phyloP scores from a whole-genome alignment of 176 grass and related monocot genomes.

The Carex myosuroides region DNA sequence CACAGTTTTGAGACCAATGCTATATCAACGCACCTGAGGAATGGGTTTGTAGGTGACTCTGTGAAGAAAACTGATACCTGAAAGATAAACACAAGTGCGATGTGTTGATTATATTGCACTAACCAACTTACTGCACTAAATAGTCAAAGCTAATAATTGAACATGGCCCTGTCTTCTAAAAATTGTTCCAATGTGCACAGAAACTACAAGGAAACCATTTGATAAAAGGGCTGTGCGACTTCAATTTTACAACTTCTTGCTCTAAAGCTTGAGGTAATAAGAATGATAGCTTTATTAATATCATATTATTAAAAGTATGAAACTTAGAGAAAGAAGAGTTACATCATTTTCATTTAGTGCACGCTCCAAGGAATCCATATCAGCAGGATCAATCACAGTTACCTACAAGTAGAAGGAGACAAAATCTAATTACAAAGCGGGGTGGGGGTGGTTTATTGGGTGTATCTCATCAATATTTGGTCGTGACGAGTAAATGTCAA shows the following conservation, averaged over 20 bases:
- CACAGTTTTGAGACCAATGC: slow-evolving; percentile 84
- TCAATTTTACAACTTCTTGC: neutral
- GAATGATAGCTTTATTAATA: neutral
- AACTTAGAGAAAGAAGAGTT: slow-evolving; percentile 11
- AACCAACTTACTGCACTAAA: neutral
- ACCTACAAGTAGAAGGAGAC: slow-evolving; percentile 39
- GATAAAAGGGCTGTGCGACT: neutral
- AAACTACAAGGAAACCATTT: neutral
- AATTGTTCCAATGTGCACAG: neutral
- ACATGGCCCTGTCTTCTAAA: neutral
- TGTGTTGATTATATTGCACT: neutral
- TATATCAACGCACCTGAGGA: slow-evolving; percentile 94
- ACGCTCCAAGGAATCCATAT: slow-evolving; percentile 65
- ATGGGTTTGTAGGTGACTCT: slow-evolving; percentile 98
- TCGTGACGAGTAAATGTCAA: no score
- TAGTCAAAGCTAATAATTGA: neutral
- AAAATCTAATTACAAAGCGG: slow-evolving; percentile 15
- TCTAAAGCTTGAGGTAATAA: neutral
- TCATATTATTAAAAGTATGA: neutral
- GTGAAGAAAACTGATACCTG: slow-evolving; percentile 97
- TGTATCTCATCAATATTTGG: no score
- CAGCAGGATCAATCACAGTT: slow-evolving; percentile 91
- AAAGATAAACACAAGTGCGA: neutral
- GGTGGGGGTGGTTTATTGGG: no score
- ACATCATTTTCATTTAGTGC: slow-evolving; percentile 87